Evolutionary conservation across 768 basidiomycete species (phyloP).

Genomic region (Agaricus blazei): DNA sequence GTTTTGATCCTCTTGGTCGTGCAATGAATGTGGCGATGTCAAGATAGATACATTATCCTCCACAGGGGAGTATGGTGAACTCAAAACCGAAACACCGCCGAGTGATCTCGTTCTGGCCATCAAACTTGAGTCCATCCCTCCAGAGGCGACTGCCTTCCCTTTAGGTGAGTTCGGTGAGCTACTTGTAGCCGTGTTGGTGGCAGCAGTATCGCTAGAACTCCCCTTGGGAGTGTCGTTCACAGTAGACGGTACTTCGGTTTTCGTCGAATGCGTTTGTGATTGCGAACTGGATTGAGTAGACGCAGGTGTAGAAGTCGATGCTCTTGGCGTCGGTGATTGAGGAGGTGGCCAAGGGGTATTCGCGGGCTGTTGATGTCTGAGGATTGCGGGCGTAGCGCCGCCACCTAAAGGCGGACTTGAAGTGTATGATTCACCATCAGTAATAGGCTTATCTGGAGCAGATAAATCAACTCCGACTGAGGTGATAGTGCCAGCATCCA

Average conservation of each 20-base stretch:
- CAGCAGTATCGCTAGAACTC: not conserved
- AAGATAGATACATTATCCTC: conserved; percentile 20
- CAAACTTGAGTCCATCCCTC: conserved; percentile 5
- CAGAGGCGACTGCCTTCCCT: not conserved
- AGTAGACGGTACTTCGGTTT: not conserved
- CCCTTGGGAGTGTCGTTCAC: not conserved
- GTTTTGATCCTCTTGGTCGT: conserved; percentile 5
- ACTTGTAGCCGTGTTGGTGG: not conserved
- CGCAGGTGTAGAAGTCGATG: not conserved
- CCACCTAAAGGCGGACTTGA: too few species aligned
- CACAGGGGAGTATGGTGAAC: conserved; percentile 24
- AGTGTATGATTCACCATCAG: too few species aligned
- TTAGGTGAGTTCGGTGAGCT: conserved; percentile 4
- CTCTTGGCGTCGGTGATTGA: not conserved
- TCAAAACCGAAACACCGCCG: conserved; percentile 20
- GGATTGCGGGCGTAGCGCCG: too few species aligned
- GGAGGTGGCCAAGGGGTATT: not conserved
- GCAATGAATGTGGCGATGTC: conserved; percentile 27
- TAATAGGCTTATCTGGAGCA: not conserved
- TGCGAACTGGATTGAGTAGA: conserved; percentile 3
- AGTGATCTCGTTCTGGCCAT: conserved; percentile 13
- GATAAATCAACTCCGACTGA: not conserved
- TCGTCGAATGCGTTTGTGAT: not conserved
- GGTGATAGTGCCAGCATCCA: conserved; percentile 15
- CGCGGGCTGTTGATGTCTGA: too few species aligned